These are phyloP conservation scores for Antarctomyces pellizariae DNA, from an alignment of 495 filamentous ascomycete species.

Conservation along the genomic window DNA sequence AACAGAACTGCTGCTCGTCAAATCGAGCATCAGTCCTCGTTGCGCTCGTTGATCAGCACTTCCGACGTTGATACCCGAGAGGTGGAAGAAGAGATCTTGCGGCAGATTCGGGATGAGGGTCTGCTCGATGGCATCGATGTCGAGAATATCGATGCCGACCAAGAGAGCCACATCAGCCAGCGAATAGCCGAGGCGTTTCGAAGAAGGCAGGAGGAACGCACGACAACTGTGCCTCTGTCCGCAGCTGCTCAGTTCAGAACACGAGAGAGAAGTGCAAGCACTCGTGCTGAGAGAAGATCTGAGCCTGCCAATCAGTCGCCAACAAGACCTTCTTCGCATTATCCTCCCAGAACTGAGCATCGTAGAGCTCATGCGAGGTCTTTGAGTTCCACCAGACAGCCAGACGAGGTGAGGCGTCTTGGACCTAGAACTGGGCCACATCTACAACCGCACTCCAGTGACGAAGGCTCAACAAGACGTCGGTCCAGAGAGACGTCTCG, in stretches of 20 bases:
- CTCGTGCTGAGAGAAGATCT: conserved; percentile 1
- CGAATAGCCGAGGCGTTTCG: conserved; percentile 73
- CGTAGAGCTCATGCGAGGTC: conserved; percentile 18
- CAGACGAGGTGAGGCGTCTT: neutral
- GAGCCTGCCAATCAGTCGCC: too few relatives aligned
- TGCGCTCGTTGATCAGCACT: conserved; percentile 58
- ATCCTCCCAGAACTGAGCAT: too few relatives aligned
- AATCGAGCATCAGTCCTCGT: conserved; percentile 65
- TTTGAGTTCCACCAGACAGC: conserved; percentile 7
- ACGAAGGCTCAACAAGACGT: conserved; percentile 18
- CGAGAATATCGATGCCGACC: conserved; percentile 47
- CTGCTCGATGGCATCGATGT: conserved; percentile 68
- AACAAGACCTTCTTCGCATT: too few relatives aligned
- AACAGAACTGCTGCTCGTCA: conserved; percentile 20
- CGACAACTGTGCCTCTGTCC: too few relatives aligned
- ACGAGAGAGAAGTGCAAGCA: neutral
- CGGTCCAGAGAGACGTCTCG: conserved; percentile 14
- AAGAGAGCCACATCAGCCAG: conserved; percentile 71
- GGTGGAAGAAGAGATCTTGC: conserved; percentile 68
- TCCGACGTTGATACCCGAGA: conserved; percentile 50
- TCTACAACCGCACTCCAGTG: conserved; percentile 20
- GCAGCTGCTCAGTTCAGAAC: conserved; percentile 16
- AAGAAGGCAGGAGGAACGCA: conserved; percentile 39
- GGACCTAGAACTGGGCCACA: conserved; percentile 12
- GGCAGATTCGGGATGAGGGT: conserved; percentile 75